Base-by-base conservation (phyloP, 345 rosid genomes). In the Syzygium aromaticum region DNA sequence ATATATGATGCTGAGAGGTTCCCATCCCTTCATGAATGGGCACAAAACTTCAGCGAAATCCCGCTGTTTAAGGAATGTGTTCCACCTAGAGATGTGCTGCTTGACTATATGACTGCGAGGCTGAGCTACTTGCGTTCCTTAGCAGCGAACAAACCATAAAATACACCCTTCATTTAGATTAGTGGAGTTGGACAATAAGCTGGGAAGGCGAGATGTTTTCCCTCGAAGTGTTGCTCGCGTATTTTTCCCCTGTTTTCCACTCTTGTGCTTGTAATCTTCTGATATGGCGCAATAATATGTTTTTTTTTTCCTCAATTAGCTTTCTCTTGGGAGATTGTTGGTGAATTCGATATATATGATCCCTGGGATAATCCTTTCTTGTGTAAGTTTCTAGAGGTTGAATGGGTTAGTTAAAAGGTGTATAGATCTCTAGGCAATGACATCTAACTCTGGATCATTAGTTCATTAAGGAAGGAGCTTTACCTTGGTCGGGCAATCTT, bases 11-110 rank as follows among this genome's bases (percentile, higher is more conserved):
- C 89, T 5, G 30, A 85, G 14, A 91, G 51, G 67, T 90, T 91
- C 63, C 92, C 93, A 16, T 85, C 30, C 3, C 87, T 92, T n/a
- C 84, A 86, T 82, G 73, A 85, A 84, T 92, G 94, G 93, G 14
- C 82, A 15, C 85, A 63, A 2, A 82, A 88, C 57, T 84, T 93
- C 84, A 30, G 30, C n/a, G 63, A 83, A 53, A 57, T 77, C 49
- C 90, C 92, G 3, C 16, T 86, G 10, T 77, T 93, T 64, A 89
- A 89, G 77, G 92, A 90, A 7, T 51, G 89, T 54, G 56, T 88
- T 57, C 93, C 93, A 13, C 63, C 90, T 0, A 88, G 92, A 59
- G 91, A 91, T 8, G 43, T 30, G 9, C 28, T 87, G 46, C 85
- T 88, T 51, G 30, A 86, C 25, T 13, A 88, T 64, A 59, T 90